Evolutionary conservation across 352 stramenopile species (phyloP), one percentile per base, ranked within the genome.

Genomic region (Phytophthora capsici): DNA sequence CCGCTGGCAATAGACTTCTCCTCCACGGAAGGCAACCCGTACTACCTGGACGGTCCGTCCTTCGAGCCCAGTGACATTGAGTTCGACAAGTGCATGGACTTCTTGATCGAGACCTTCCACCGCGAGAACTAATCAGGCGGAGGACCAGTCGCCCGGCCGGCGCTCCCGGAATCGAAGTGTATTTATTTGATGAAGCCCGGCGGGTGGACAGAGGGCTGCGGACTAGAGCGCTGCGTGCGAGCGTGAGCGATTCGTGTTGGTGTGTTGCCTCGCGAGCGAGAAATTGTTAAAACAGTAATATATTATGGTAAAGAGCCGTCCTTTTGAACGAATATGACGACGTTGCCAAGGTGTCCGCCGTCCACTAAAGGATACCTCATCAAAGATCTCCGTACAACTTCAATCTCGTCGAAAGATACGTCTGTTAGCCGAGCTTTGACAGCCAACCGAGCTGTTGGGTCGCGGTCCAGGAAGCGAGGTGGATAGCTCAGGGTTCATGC

Each of bases 61-160:
- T 79, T 71, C 58, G 80, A 90, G 55, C 73, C 71, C 12, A 75
- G 73, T 56, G 83, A 91, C 55, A 74, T 91, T 26, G 80, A 87
- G 63, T 91, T 91, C 52, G 83, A 89, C 61, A 88, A 90, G 59
- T 91, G 80, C 58, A 91, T 91, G 66, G 83, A 91, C 63, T 91
- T 91, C 53, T 69, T 91, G 44, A 91, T 91, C 71, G 80, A 86
- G 60, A 87, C 82, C 7, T 81, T 89, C 69, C 78, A 88, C 57
- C 76, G 74, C 58, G 78, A 88, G 40, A 57, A 58, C 4, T 84
- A 72, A 60, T 52, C 32, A 36, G 30, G 26, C n/a, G 4, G 17
- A 36, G 25, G 38, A 25, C 37, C 16, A 34, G 17, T 20, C 28
- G 32, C 34, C 34, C 25, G 16, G 32, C 51, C 34, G 32, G 36